These are phyloP conservation scores for Agaricus subrufescens DNA, from an alignment of 768 basidiomycete genomes.

Conservation along the genomic window DNA sequence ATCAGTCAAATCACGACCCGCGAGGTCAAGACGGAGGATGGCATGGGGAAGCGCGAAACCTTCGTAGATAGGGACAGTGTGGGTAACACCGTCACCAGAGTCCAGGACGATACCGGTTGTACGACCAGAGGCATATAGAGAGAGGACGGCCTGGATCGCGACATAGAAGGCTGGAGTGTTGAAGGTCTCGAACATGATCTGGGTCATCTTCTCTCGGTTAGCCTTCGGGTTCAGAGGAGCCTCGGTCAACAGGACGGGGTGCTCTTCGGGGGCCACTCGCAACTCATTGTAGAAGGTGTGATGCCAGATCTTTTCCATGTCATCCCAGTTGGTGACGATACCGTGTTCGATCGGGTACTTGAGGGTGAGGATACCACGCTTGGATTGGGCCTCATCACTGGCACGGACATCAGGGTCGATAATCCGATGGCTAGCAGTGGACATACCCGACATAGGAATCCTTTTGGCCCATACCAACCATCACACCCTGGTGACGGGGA, in stretches of 20 bases:
- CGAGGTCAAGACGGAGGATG: slow-evolving; percentile 87
- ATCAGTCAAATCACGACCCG: slow-evolving; percentile 89
- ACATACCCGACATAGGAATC: slow-evolving; percentile 92
- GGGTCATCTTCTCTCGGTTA: slow-evolving; percentile 92
- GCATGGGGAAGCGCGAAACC: slow-evolving; percentile 91
- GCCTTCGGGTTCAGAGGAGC: slow-evolving; percentile 92
- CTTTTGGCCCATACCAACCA: slow-evolving; percentile 97
- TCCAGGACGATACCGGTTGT: slow-evolving; percentile 94
- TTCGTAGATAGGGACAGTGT: slow-evolving; percentile 97
- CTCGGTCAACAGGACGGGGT: slow-evolving; percentile 88
- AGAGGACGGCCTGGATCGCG: slow-evolving; percentile 86
- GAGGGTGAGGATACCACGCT: slow-evolving; percentile 87
- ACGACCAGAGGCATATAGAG: slow-evolving; percentile 90
- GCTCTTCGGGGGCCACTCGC: slow-evolving; percentile 89
- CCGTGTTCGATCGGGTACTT: slow-evolving; percentile 95
- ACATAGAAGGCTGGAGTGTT: slow-evolving; percentile 92
- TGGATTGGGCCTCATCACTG: slow-evolving; percentile 89
- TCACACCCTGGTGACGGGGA: slow-evolving; percentile 90
- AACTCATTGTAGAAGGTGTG: slow-evolving; percentile 97
- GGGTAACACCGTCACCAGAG: slow-evolving; percentile 94
- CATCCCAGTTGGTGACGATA: slow-evolving; percentile 98
- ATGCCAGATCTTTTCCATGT: slow-evolving; percentile 99
- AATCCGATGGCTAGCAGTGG: not conserved
- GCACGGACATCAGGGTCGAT: slow-evolving; percentile 89
- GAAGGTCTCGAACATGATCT: slow-evolving; percentile 97